Conservation (phyloP, 345 rosid species). For the Microcos paniculata region DNA sequence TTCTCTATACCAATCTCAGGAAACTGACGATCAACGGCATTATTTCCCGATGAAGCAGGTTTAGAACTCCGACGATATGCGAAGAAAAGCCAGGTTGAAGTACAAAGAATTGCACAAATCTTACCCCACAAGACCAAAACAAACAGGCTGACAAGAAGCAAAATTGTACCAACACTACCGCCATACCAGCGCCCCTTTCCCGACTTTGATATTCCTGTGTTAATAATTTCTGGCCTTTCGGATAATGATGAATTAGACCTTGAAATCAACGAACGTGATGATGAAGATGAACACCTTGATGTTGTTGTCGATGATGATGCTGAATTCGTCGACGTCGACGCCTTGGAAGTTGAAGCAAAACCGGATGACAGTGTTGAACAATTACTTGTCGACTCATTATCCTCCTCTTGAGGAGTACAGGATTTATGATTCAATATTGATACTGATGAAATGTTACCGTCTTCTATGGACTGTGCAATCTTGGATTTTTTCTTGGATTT, state of each 20-base stretch:
- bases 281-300: conserved; percentile 6
- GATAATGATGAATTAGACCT: neutral
- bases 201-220: neutral
- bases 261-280: neutral
- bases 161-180: conserved; percentile 15
- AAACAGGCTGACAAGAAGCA: conserved; percentile 33
- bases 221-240: neutral
- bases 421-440: too few species aligned
- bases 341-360: neutral
- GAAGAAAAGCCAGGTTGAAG: conserved; percentile 43
- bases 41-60: neutral
- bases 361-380: neutral
- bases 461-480: neutral
- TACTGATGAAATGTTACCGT: neutral
- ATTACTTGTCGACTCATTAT: neutral
- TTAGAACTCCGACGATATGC: conserved; percentile 15
- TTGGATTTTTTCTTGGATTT: neutral
- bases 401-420: neutral
- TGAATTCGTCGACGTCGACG: neutral
- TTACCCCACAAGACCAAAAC: conserved; percentile 54
- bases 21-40: neutral
- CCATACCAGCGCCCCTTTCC: neutral
- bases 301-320: neutral
- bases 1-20: neutral
- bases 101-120: conserved; percentile 48